These are phyloP conservation scores for Mycena amicta DNA, from an alignment of 768 basidiomycete genomes.

Conservation along the genomic window DNA sequence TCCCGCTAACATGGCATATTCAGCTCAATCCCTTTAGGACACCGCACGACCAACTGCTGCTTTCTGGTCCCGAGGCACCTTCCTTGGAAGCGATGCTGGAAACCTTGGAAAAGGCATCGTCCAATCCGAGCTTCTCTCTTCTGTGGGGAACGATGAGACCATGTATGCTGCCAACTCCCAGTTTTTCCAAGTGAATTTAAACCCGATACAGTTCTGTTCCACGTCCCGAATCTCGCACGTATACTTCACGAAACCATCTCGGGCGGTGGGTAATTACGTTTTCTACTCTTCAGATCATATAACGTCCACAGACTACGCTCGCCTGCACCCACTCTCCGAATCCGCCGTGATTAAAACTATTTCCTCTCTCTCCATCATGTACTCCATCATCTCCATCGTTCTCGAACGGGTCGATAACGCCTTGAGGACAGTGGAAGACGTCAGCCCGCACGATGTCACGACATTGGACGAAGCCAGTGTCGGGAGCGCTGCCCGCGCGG, in stretches of 20 bases:
- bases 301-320: slow-evolving; percentile 10
- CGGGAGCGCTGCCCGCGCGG: neutral
- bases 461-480: neutral
- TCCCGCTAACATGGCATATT: too few relatives aligned
- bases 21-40: neutral
- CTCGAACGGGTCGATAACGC: slow-evolving; percentile 10
- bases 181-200: too few relatives aligned
- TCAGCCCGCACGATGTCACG: neutral
- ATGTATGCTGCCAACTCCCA: too few relatives aligned
- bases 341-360: slow-evolving; percentile 3
- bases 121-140: neutral
- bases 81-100: slow-evolving; percentile 1
- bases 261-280: slow-evolving; percentile 1
- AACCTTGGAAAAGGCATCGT: slow-evolving; percentile 1
- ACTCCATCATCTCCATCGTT: slow-evolving; percentile 1
- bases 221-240: slow-evolving; percentile 5
- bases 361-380: slow-evolving; percentile 3
- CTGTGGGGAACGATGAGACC: slow-evolving; percentile 1
- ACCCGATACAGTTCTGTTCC: neutral
- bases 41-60: slow-evolving; percentile 10
- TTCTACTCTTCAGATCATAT: neutral
- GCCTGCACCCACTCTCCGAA: slow-evolving; percentile 10
- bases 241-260: slow-evolving; percentile 11
- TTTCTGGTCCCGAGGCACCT: slow-evolving; percentile 7
- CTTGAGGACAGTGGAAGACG: neutral